Evolutionary conservation across 305 asterid species (phyloP).

Genomic region (Solanum hybrid): DNA sequence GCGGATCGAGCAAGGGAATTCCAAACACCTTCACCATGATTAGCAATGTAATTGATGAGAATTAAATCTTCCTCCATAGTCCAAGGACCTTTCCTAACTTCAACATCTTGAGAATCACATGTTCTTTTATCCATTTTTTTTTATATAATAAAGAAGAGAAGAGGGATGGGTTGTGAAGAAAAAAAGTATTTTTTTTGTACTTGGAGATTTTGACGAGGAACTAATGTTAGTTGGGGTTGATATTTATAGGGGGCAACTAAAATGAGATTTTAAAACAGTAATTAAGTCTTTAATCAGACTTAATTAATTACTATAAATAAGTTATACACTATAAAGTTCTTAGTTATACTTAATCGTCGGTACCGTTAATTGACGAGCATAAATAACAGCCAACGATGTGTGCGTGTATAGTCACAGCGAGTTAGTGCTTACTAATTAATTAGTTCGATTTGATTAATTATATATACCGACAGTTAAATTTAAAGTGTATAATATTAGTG

Average conservation of each 20-base stretch:
- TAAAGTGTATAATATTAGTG: background rate
- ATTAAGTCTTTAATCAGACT: background rate
- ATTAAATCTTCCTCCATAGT: conserved; percentile 94
- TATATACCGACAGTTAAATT: background rate
- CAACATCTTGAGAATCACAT: conserved; percentile 61
- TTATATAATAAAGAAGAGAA: background rate
- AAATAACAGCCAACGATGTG: background rate
- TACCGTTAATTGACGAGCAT: background rate
- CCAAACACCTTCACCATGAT: conserved; percentile 99
- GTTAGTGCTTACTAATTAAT: background rate
- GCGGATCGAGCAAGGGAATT: conserved; percentile 84
- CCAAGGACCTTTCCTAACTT: conserved; percentile 98
- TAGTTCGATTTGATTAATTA: background rate
- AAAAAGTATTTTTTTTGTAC: background rate
- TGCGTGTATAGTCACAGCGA: background rate
- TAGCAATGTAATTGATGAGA: conserved; percentile 84
- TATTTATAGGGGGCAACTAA: conserved; percentile 3
- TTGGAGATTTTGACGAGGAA: background rate
- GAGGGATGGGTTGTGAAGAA: background rate
- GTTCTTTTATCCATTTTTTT: conserved; percentile 57
- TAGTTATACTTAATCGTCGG: background rate
- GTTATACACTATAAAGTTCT: background rate
- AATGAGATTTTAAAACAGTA: background rate
- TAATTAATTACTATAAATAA: background rate
- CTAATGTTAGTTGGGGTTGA: background rate